Percentiles rank a stretch among this genome's conserved stretches.
Evolutionary conservation across 441 rosid species (phyloP).

Genomic region (Populus hybrid): DNA sequence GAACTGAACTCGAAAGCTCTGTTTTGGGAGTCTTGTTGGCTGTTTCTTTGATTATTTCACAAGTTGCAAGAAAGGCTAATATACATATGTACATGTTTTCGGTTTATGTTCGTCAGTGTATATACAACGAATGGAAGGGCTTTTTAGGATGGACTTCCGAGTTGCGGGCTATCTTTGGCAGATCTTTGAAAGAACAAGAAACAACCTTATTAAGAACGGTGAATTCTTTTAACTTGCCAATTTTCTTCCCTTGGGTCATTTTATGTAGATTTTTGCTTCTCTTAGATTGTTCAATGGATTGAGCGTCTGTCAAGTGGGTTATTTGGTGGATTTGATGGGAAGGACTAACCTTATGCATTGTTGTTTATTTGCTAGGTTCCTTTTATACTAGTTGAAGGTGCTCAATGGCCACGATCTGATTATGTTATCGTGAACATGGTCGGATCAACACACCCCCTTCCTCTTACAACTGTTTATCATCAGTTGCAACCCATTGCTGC

Average conservation of each 20-base stretch:
- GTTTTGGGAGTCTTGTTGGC: background rate
- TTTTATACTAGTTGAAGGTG: conserved; percentile 62
- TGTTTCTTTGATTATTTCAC: background rate
- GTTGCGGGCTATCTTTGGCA: conserved; percentile 56
- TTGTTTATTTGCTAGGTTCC: conserved; percentile 55
- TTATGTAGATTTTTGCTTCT: background rate
- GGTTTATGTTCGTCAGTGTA: conserved; percentile 35
- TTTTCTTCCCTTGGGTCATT: background rate
- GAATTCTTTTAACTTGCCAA: conserved; percentile 13
- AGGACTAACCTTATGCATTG: background rate
- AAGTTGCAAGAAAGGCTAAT: background rate
- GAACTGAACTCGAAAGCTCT: background rate
- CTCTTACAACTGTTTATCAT: conserved; percentile 76
- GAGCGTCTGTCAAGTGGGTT: background rate
- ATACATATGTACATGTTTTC: background rate
- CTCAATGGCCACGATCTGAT: conserved; percentile 41
- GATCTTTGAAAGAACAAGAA: conserved; percentile 65
- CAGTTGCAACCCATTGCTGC: conserved; percentile 71
- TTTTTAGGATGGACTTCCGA: conserved; percentile 67
- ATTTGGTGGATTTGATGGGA: background rate
- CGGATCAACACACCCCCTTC: conserved; percentile 66
- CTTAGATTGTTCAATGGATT: conserved; percentile 9
- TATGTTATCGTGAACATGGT: conserved; percentile 65
- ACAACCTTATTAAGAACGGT: conserved; percentile 57
- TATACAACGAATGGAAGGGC: conserved; percentile 91